Base-by-base conservation (phyloP, 768 basidiomycete species). In the Pleurotus sapidus region DNA sequence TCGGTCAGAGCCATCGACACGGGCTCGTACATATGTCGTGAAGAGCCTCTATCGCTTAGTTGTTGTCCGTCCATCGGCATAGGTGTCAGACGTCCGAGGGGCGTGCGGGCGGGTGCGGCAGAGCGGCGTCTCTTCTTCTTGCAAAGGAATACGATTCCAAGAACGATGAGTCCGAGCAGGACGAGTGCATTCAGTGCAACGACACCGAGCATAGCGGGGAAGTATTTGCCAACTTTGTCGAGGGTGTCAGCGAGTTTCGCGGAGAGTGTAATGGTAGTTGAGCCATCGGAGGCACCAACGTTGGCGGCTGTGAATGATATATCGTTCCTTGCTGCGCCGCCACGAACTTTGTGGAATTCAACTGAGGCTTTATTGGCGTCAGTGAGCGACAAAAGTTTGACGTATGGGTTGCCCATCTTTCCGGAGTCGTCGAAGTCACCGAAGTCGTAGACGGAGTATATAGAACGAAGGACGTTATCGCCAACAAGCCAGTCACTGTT, bases 381-480 rank as follows among this genome's bases (percentile, higher is more conserved):
- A 59, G 89, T 69, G 53, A 91, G 77, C 12, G 89, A 73, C 59
- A 91, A 77, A 39, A 94, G 71, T 69, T 87, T 86, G 72, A 94
- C 80, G 68, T 89, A 91, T 4, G 92, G 92, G 65, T 86, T 70
- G 40, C 89, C 90, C 84, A 86, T 86, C 14, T 78, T 70, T 38
- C 84, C 86, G 4, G 78, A 73, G 11, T 77, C 67, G 65, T 86
- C 81, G 62, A 83, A 91, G 71, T 93, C 89, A 20, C 91, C 91
- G 66, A 88, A 94, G 70, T 93, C 88, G 68, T 92, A 94, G 56
- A 94, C 72, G 6, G 89, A 81, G 70, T 93, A 93, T 39, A 93
- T 73, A 14, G 89, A 89, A 58, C 92, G 90, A 58, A 94, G 78
- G 67, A 91, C 80, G 64, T 90, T 93, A 70, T 89, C 91, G 18